Percentiles rank a stretch among this genome's conserved stretches.
These are phyloP conservation scores for Mortierella sp. DNA, from an alignment of 371 early-diverging fungal species.

Conservation along the genomic window DNA sequence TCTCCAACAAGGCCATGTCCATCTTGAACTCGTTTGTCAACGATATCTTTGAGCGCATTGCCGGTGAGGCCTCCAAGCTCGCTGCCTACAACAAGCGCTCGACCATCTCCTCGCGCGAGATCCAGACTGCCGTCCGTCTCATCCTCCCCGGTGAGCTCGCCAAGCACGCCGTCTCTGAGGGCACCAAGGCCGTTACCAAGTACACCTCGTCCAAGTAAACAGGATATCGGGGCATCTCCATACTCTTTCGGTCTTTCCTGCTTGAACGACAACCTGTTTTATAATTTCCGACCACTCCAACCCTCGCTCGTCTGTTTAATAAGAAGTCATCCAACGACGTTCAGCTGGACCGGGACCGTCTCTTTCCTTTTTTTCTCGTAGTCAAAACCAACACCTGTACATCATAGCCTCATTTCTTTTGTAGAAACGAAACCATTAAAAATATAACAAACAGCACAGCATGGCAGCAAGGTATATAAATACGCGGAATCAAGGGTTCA, in stretches of 20 bases:
- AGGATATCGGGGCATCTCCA: not conserved
- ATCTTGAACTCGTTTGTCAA: slow-evolving; percentile 98
- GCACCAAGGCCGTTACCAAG: slow-evolving; percentile 90
- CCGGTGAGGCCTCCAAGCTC: slow-evolving; percentile 90
- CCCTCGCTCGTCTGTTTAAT: slow-evolving; percentile 28
- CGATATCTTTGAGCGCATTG: slow-evolving; percentile 97
- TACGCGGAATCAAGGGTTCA: too few species aligned
- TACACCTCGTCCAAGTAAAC: slow-evolving; percentile 23
- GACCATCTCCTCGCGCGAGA: slow-evolving; percentile 95
- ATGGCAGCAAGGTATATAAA: too few species aligned
- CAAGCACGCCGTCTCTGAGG: slow-evolving; percentile 98
- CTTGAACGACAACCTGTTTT: slow-evolving; percentile 27
- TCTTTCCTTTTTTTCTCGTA: not conserved
- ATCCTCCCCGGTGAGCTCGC: slow-evolving; percentile 96
- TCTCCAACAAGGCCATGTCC: slow-evolving; percentile 99
- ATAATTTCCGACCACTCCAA: slow-evolving; percentile 10
- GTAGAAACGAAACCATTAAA: slow-evolving; percentile 29
- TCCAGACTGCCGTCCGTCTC: slow-evolving; percentile 94
- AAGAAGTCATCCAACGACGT: slow-evolving; percentile 22
- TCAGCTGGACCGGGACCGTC: slow-evolving; percentile 7
- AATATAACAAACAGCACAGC: slow-evolving; percentile 1
- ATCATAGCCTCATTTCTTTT: slow-evolving; percentile 22
- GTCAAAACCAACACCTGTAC: slow-evolving; percentile 14
- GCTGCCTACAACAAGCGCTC: slow-evolving; percentile 94
- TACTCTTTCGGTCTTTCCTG: slow-evolving; percentile 1